Percentiles rank a stretch among this genome's conserved stretches.
Evolutionary conservation across 306 rosid species (phyloP).

Genomic region (Aeschynomene evenia): DNA sequence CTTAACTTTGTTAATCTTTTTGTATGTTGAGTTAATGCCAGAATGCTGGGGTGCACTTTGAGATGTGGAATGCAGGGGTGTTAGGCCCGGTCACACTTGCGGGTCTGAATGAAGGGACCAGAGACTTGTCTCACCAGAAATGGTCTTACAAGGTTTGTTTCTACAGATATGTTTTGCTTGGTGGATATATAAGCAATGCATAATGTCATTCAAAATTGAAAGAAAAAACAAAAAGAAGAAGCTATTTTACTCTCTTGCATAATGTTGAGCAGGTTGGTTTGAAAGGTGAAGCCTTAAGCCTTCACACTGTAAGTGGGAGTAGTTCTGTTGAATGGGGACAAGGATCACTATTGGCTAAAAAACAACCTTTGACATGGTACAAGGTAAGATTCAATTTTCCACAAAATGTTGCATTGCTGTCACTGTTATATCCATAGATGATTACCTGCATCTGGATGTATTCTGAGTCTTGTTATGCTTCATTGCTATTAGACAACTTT

Average conservation of each 20-base stretch:
- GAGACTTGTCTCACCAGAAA: slow-evolving; percentile 78
- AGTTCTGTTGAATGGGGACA: slow-evolving; percentile 75
- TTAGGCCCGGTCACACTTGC: slow-evolving; percentile 82
- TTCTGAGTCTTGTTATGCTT: slow-evolving; percentile 15
- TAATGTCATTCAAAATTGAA: neutral
- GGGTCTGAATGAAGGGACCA: slow-evolving; percentile 82
- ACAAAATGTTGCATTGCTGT: slow-evolving; percentile 1
- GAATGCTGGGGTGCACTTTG: slow-evolving; percentile 84
- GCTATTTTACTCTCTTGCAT: slow-evolving; percentile 25
- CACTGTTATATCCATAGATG: neutral
- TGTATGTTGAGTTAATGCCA: slow-evolving; percentile 35
- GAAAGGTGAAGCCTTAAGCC: slow-evolving; percentile 70
- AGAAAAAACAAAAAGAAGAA: too few relatives aligned
- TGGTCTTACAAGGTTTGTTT: slow-evolving; percentile 93
- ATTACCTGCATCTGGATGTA: neutral
- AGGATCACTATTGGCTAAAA: slow-evolving; percentile 61
- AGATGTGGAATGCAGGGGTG: slow-evolving; percentile 92
- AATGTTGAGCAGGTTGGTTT: slow-evolving; percentile 68
- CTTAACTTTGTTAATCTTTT: neutral
- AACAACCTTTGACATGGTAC: slow-evolving; percentile 91
- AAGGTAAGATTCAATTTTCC: slow-evolving; percentile 53
- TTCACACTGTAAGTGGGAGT: slow-evolving; percentile 77
- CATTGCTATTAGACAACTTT: slow-evolving; percentile 60
- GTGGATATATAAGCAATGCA: neutral
- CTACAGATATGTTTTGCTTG: neutral